Percentiles rank a stretch among this genome's conserved stretches.
phyloP scores from a whole-genome alignment of 2,329 filamentous ascomycete species.

The Fusarium longipes region DNA sequence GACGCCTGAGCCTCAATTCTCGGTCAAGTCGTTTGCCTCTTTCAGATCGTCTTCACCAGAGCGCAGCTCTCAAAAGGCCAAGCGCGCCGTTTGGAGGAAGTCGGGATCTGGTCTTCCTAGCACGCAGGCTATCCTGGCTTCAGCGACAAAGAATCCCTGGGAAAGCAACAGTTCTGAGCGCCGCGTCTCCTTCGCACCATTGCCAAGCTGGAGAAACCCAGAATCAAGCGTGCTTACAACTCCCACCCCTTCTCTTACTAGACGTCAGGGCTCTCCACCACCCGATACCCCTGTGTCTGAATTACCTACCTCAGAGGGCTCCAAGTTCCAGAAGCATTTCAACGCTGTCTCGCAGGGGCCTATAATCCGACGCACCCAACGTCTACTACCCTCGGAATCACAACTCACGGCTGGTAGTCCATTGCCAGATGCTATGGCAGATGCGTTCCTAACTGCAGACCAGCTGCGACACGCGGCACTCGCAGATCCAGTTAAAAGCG shows the following conservation, averaged over 20 bases:
- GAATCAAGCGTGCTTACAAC: conserved; percentile 13
- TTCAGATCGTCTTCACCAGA: conserved; percentile 64
- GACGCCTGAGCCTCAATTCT: conserved; percentile 61
- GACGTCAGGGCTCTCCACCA: conserved; percentile 57
- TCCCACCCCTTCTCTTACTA: conserved; percentile 18
- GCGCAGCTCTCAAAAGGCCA: conserved; percentile 37
- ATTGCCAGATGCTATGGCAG: conserved; percentile 43
- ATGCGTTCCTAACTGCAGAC: conserved; percentile 43
- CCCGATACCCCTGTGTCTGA: conserved; percentile 52
- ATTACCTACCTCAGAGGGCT: conserved; percentile 50
- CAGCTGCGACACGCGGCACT: conserved; percentile 19
- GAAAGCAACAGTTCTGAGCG: conserved; percentile 41
- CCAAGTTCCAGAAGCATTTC: conserved; percentile 62
- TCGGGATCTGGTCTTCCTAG: conserved; percentile 46
- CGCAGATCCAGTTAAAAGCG: conserved; percentile 18
- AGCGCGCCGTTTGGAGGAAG: conserved; percentile 34
- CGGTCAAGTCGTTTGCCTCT: conserved; percentile 63
- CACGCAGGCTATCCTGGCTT: conserved; percentile 52
- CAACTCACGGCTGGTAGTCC: conserved; percentile 49
- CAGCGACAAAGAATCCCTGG: conserved; percentile 53
- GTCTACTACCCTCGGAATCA: conserved; percentile 56
- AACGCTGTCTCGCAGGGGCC: conserved; percentile 55
- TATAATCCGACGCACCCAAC: conserved; percentile 41
- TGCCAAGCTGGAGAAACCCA: conserved; percentile 45
- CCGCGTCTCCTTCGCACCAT: conserved; percentile 54